Percentiles rank a stretch among this genome's conserved stretches.
Conservation (phyloP, 805 yeast genomes). For the Teunomyces panamensis region DNA sequence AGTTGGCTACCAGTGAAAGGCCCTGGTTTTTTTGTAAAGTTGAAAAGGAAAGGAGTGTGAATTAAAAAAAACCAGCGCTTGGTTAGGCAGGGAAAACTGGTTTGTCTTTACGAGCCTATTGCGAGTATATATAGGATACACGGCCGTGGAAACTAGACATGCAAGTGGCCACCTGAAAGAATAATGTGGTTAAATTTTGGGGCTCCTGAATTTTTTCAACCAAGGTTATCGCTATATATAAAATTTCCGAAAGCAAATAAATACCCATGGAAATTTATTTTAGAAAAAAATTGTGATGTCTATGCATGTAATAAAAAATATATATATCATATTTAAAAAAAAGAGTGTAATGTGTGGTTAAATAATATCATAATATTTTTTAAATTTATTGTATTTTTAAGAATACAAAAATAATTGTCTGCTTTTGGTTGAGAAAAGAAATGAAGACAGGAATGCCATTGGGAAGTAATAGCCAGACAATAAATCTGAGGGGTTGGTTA, state of each 20-base stretch:
- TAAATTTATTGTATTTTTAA: not conserved
- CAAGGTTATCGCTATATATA: constrained; percentile 2
- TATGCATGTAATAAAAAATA: constrained; percentile 1
- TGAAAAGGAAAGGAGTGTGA: constrained; percentile 6
- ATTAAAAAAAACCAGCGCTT: constrained; percentile 3
- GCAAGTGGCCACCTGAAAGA: not conserved
- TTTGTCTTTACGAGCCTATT: not conserved
- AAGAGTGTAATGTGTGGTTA: not conserved
- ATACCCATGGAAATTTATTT: constrained; percentile 1
- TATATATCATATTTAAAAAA: not conserved
- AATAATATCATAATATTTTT: not conserved
- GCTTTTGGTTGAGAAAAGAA: not conserved
- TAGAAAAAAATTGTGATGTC: not conserved
- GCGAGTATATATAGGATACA: constrained; percentile 1
- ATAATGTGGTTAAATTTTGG: not conserved
- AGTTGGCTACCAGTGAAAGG: not conserved
- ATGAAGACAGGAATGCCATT: not conserved
- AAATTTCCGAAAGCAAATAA: not conserved
- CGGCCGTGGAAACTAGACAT: constrained; percentile 2
- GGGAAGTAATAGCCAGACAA: not conserved
- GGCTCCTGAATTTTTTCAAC: not conserved
- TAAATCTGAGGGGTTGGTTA: not conserved
- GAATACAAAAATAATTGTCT: not conserved
- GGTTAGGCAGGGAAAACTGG: not conserved
- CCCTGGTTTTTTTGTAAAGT: constrained; percentile 1